Conservation (phyloP, 192 early-diverging fungal genomes). For the Jimgerdemannia lactiflua region DNA sequence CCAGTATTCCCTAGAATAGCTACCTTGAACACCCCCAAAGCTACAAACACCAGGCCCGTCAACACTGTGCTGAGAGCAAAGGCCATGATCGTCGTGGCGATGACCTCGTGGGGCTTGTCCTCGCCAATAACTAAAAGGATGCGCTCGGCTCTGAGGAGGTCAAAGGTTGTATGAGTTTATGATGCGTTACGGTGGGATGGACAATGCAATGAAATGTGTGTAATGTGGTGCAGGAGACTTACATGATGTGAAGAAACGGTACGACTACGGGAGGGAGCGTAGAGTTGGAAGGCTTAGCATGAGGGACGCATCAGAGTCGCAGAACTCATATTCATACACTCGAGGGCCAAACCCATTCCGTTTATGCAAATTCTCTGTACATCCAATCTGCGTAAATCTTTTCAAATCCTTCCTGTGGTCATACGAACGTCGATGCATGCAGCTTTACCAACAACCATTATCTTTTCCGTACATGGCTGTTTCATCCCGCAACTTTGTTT, state of each 20-base stretch:
- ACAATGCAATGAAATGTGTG: not conserved
- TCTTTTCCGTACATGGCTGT: not conserved
- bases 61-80: constrained; percentile 86
- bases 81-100: constrained; percentile 89
- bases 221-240: constrained; percentile 1
- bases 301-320: too few species aligned
- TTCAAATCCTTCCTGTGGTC: too few species aligned
- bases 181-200: not conserved
- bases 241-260: constrained; percentile 38
- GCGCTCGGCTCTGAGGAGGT: constrained; percentile 49
- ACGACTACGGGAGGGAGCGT: constrained; percentile 14
- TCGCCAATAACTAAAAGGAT: constrained; percentile 59
- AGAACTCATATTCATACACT: too few species aligned
- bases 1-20: constrained; percentile 23
- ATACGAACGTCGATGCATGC: too few species aligned
- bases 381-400: too few species aligned
- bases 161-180: not conserved
- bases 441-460: not conserved
- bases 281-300: too few species aligned
- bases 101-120: constrained; percentile 60
- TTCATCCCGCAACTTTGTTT: too few species aligned
- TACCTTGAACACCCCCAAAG: constrained; percentile 80
- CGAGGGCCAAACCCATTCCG: too few species aligned
- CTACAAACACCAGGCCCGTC: constrained; percentile 84
- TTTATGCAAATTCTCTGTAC: too few species aligned